Conservation (phyloP, 2,329 filamentous ascomycete species). For the Claviceps arundinis region DNA sequence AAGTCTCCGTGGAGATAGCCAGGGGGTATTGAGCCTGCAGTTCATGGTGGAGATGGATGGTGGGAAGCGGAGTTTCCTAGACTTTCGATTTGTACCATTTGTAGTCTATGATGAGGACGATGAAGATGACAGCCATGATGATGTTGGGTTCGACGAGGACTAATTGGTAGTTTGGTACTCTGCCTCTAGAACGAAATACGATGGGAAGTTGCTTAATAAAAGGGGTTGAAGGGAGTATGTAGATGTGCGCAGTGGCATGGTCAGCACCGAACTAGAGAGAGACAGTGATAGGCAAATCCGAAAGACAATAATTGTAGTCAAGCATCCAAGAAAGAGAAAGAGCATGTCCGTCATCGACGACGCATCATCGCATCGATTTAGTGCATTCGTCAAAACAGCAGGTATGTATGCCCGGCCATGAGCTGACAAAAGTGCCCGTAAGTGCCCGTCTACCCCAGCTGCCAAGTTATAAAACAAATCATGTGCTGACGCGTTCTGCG, state of each 20-base stretch:
- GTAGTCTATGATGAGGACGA: conserved; percentile 40
- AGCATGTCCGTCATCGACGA: neutral
- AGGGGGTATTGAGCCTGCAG: conserved; percentile 85
- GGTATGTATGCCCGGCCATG: neutral
- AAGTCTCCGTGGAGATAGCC: conserved; percentile 72
- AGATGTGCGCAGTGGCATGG: neutral
- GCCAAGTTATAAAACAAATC: neutral
- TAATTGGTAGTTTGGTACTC: neutral
- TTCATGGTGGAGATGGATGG: conserved; percentile 88
- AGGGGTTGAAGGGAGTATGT: neutral
- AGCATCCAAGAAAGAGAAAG: too few relatives aligned
- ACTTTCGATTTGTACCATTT: conserved; percentile 71
- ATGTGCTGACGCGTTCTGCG: neutral
- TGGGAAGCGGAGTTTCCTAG: conserved; percentile 57
- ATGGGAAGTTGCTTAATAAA: neutral
- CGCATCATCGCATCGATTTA: neutral
- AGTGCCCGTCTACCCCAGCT: neutral
- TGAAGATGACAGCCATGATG: neutral
- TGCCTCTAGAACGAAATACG: neutral
- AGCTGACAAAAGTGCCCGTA: neutral
- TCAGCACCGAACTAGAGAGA: neutral
- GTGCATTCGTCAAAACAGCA: neutral
- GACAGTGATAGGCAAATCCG: neutral
- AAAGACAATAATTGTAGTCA: too few relatives aligned
- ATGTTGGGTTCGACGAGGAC: conserved; percentile 4